A percentile compares a stretch with the other conserved stretches of the same genome.
These are phyloP conservation scores for Neurospora sp. DNA, from an alignment of 2,329 filamentous ascomycete species.

Conservation along the genomic window DNA sequence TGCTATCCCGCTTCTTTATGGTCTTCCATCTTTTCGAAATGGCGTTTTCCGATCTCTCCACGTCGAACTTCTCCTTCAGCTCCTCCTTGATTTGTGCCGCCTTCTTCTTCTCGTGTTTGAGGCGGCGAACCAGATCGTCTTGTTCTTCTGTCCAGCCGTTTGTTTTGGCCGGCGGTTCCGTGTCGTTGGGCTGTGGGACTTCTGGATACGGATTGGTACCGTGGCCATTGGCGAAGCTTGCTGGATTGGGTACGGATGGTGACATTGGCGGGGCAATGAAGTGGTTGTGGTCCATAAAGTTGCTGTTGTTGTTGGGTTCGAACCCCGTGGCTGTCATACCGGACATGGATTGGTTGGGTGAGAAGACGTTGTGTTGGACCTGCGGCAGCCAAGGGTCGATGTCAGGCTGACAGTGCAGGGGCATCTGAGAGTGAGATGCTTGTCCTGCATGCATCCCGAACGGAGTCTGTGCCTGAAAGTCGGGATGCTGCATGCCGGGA, in stretches of 20 bases:
- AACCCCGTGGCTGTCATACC: not conserved
- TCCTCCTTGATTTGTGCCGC: not conserved
- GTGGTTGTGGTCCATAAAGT: not conserved
- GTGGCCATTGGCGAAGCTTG: not conserved
- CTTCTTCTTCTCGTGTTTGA: not conserved
- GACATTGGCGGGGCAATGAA: not conserved
- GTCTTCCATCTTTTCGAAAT: not conserved
- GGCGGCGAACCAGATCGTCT: not conserved
- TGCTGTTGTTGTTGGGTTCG: not conserved
- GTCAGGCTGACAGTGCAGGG: not conserved
- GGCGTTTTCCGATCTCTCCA: not conserved
- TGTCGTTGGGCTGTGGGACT: not conserved
- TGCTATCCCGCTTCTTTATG: not conserved
- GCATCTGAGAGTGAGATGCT: not conserved
- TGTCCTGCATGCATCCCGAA: not conserved
- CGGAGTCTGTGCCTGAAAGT: not conserved
- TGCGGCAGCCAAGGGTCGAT: not conserved
- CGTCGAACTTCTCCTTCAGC: not conserved
- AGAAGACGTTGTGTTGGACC: not conserved
- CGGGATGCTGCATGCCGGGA: not conserved
- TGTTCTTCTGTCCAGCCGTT: not conserved
- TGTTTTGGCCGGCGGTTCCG: not conserved
- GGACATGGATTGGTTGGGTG: not conserved
- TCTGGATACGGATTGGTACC: not conserved
- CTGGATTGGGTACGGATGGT: not conserved